These are phyloP conservation scores for Phytophthora agathidicida DNA, from an alignment of 352 stramenopile genomes.

Conservation along the genomic window DNA sequence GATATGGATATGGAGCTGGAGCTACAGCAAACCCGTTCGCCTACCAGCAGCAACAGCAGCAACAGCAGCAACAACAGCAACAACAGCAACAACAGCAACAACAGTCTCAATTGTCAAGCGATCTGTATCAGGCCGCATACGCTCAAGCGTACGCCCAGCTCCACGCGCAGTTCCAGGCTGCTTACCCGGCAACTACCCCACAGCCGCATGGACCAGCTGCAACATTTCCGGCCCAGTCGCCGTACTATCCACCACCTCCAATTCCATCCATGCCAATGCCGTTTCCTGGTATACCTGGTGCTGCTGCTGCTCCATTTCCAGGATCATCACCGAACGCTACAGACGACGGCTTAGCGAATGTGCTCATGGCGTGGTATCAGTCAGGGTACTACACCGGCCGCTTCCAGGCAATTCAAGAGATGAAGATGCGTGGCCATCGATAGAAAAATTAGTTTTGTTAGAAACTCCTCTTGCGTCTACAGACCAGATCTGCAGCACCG, in stretches of 20 bases:
- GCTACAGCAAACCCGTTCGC: slow-evolving; percentile 7
- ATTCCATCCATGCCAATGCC: slow-evolving; percentile 28
- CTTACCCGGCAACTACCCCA: slow-evolving; percentile 29
- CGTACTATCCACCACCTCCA: slow-evolving; percentile 33
- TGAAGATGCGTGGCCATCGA: slow-evolving; percentile 42
- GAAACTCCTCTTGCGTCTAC: neutral
- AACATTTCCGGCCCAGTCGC: slow-evolving; percentile 18
- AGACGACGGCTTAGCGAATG: slow-evolving; percentile 71
- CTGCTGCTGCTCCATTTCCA: slow-evolving; percentile 21
- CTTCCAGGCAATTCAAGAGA: slow-evolving; percentile 82
- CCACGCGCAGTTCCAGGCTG: slow-evolving; percentile 59
- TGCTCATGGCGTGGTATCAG: slow-evolving; percentile 87
- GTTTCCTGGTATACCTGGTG: slow-evolving; percentile 34
- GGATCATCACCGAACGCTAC: slow-evolving; percentile 10
- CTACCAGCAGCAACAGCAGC: slow-evolving; percentile 18
- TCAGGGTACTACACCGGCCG: slow-evolving; percentile 83
- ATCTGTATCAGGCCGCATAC: slow-evolving; percentile 72
- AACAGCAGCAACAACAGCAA: slow-evolving; percentile 17
- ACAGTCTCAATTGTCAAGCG: slow-evolving; percentile 29
- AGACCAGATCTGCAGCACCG: neutral
- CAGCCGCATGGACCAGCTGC: slow-evolving; percentile 20
- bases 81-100: slow-evolving; percentile 23
- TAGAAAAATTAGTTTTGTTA: slow-evolving; percentile 23
- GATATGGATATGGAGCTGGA: slow-evolving; percentile 6
- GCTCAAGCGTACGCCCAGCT: slow-evolving; percentile 71